Conservation (phyloP, 345 rosid genomes). For the Brassica juncea region DNA sequence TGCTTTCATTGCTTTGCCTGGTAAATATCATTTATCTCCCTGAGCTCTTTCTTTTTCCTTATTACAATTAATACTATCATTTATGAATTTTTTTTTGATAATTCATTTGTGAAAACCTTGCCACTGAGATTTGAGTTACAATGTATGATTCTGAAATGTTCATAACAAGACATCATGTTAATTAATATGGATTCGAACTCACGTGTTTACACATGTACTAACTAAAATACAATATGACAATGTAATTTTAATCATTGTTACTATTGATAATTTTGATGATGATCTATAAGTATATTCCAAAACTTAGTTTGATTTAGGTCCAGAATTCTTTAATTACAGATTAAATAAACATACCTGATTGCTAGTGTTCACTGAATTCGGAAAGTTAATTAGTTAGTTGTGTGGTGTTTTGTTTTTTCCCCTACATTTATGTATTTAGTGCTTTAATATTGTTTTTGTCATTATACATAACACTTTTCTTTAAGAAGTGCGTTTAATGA, state of each 20-base stretch:
- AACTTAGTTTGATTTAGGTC: neutral
- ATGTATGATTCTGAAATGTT: neutral
- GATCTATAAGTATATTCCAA: neutral
- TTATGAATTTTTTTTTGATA: neutral
- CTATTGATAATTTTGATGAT: neutral
- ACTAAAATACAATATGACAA: neutral
- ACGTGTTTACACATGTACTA: neutral
- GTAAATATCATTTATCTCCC: slow-evolving; percentile 17
- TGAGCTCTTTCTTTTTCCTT: neutral
- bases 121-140: neutral
- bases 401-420: neutral
- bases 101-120: neutral
- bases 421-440: neutral
- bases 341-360: neutral
- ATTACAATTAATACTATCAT: neutral
- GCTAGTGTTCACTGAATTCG: slow-evolving; percentile 5
- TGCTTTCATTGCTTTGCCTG: slow-evolving; percentile 58
- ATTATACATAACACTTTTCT: neutral
- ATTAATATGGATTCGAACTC: neutral
- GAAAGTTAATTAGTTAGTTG: neutral
- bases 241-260: neutral
- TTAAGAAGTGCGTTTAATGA: slow-evolving; percentile 23
- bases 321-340: neutral
- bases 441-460: neutral
- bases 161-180: neutral